Evolutionary conservation across 768 basidiomycete genomes (phyloP), one percentile per base, ranked within the genome.

Genomic region (Kwoniella newhampshirensis): DNA sequence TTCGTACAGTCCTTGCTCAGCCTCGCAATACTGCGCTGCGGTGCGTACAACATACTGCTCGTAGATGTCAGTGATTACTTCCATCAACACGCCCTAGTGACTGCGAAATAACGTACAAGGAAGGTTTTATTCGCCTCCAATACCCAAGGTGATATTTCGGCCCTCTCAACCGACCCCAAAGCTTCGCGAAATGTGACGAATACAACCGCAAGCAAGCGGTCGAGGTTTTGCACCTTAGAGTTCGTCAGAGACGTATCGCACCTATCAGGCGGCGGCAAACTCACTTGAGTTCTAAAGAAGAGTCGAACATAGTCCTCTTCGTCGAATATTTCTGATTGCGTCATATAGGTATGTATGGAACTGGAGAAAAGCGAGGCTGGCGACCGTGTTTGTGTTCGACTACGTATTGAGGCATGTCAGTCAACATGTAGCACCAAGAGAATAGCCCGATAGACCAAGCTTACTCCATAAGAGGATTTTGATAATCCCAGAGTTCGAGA

Each of bases 241-340:
- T 25, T 37, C 39, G 28, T 23, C 13, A 36, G 15, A 26, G n/a
- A 39, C 23, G 32, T 39, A 30, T 45, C 11, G 21, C 9, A 47
- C 23, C 28, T 17, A 62, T 35, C 20, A 13, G 21, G 36, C 1
- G 15, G 9, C 13, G 28, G 25, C 23, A 17, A 30, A 52, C 73
- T 41, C 26, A 80, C 78, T 60, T 78, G 81, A 25, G 82, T 79
- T 40, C 87, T 82, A 82, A 97, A 93, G 79, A 96, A 96, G 2
- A 85, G 81, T 35, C 93, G 82, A 62, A 91, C 82, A 18, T 85
- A 77, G 68, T 96, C 92, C 70, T 91, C 85, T 60, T 86, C 81
- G 54, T 82, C 69, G 8, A 77, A 80, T 66, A 86, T 79, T 17
- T 80, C 80, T 26, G 80, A 66, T 51, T 83, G 80, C 13, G 80